A percentile compares a stretch with the other conserved stretches of the same genome.
These are phyloP conservation scores for Heracleum sosnowskyi DNA, from an alignment of 129 eudicot genomes.

Conservation along the genomic window DNA sequence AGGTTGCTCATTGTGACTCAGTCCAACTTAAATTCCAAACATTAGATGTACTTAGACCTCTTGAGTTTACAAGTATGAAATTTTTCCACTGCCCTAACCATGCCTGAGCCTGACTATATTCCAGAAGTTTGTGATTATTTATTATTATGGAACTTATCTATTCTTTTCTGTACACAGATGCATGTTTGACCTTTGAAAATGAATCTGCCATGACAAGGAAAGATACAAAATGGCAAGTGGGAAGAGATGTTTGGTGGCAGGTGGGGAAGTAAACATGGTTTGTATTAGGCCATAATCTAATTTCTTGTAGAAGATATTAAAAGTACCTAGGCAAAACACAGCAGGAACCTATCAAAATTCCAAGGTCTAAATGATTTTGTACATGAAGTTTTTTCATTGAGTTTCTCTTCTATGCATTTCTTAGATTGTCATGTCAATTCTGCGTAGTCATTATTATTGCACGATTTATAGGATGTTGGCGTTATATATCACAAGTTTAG, in stretches of 20 bases:
- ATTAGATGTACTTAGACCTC: too few relatives aligned
- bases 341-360: neutral
- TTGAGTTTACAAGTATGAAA: neutral
- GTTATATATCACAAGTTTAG: neutral
- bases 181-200: conserved; percentile 83
- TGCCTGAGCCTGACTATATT: neutral
- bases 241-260: conserved; percentile 99
- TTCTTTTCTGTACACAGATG: conserved; percentile 40
- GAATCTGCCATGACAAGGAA: conserved; percentile 80
- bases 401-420: neutral
- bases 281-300: neutral
- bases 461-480: neutral
- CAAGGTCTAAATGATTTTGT: neutral
- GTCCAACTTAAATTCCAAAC: neutral
- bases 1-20: neutral
- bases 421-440: neutral
- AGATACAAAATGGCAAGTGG: conserved; percentile 71
- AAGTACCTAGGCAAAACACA: neutral
- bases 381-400: neutral
- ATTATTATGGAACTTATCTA: neutral
- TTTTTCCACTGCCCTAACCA: neutral
- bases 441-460: neutral
- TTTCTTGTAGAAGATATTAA: neutral
- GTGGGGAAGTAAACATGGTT: conserved; percentile 23
- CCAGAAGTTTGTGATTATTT: neutral